phyloP scores from a whole-genome alignment of 805 yeast genomes.

The Kregervanrija pseudodelftensis region DNA sequence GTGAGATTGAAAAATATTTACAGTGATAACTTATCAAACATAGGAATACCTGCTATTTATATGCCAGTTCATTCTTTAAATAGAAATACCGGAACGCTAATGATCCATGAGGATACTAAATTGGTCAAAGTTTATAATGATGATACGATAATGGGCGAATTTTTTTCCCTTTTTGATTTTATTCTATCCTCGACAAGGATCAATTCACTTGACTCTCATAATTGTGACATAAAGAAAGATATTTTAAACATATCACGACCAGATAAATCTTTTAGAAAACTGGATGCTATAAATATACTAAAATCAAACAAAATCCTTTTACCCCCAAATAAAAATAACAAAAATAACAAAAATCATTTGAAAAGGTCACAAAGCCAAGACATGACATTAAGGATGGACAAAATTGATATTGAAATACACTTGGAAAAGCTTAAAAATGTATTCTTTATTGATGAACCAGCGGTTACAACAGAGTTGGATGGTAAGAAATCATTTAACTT shows the following conservation, averaged over 20 bases:
- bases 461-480: constrained; percentile 6
- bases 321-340: neutral
- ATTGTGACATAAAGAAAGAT: neutral
- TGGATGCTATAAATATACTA: neutral
- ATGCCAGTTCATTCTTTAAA: neutral
- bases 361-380: too few species aligned
- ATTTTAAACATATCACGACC: neutral
- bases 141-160: constrained; percentile 1
- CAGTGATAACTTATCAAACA: neutral
- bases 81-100: constrained; percentile 1
- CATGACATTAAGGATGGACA: neutral
- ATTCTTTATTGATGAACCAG: constrained; percentile 11
- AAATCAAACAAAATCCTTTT: neutral
- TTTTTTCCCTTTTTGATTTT: constrained; percentile 5
- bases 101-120: constrained; percentile 4
- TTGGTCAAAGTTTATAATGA: constrained; percentile 3
- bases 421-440: constrained; percentile 9
- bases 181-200: constrained; percentile 8
- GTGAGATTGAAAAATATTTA: neutral
- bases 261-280: neutral
- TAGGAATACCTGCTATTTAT: neutral
- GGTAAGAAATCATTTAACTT: constrained; percentile 7
- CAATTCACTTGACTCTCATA: neutral
- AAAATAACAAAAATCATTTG: neutral
- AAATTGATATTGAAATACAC: constrained; percentile 5